These are phyloP conservation scores for Lachancea dasiensis DNA, from an alignment of 805 yeast genomes.

Conservation along the genomic window DNA sequence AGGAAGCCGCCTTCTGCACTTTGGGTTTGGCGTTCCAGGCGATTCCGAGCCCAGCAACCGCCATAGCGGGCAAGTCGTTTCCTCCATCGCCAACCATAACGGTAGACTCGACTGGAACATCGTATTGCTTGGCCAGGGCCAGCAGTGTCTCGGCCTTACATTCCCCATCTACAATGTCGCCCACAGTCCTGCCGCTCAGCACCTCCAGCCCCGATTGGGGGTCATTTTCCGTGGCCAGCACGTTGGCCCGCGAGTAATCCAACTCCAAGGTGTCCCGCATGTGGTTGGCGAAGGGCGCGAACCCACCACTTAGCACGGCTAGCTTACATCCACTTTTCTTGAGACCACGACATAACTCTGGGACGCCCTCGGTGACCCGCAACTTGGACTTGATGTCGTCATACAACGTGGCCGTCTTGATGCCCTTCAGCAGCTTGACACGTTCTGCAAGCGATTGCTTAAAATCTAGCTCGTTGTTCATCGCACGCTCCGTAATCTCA, in stretches of 20 bases:
- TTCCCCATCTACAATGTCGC: slow-evolving; percentile 80
- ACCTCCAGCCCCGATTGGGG: slow-evolving; percentile 35
- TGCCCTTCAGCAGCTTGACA: slow-evolving; percentile 76
- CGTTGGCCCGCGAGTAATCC: slow-evolving; percentile 88
- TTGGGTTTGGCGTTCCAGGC: slow-evolving; percentile 98
- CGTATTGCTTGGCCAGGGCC: slow-evolving; percentile 52
- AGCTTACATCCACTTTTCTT: slow-evolving; percentile 56
- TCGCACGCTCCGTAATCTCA: slow-evolving; percentile 84
- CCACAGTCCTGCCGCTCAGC: slow-evolving; percentile 72
- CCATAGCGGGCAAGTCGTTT: slow-evolving; percentile 91
- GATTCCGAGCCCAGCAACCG: slow-evolving; percentile 82
- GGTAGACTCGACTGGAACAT: slow-evolving; percentile 44
- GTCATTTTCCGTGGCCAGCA: slow-evolving; percentile 43
- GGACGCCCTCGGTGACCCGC: slow-evolving; percentile 79
- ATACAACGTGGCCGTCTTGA: slow-evolving; percentile 67
- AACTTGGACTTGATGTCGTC: slow-evolving; percentile 67
- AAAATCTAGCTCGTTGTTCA: slow-evolving; percentile 96
- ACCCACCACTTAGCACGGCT: slow-evolving; percentile 94
- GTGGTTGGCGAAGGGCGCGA: slow-evolving; percentile 77
- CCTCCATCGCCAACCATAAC: slow-evolving; percentile 98
- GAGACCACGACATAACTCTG: slow-evolving; percentile 58
- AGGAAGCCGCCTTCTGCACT: slow-evolving; percentile 80
- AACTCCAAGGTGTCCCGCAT: slow-evolving; percentile 61
- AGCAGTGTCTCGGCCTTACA: slow-evolving; percentile 70
- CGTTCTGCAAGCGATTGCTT: slow-evolving; percentile 70